Percentiles rank a stretch among this genome's conserved stretches.
These are phyloP conservation scores for Mycena epipterygia DNA, from an alignment of 768 basidiomycete genomes.

Conservation along the genomic window DNA sequence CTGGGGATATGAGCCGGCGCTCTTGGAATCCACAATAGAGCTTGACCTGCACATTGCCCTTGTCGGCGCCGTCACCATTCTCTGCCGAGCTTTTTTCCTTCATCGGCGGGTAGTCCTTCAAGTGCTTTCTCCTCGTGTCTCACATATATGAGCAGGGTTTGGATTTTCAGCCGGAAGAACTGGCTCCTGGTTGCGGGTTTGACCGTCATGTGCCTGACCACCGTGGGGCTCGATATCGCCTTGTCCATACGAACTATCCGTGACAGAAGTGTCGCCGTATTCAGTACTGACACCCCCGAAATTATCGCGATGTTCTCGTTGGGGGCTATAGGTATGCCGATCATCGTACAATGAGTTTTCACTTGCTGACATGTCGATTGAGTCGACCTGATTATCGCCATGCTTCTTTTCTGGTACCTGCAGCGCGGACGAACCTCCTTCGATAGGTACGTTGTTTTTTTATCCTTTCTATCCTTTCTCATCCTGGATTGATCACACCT, in stretches of 20 bases:
- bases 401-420: constrained; percentile 32
- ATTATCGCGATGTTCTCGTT: constrained; percentile 17
- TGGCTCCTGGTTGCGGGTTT: constrained; percentile 8
- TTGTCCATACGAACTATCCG: neutral
- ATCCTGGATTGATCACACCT: neutral
- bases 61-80: constrained; percentile 26
- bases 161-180: constrained; percentile 31
- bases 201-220: constrained; percentile 10
- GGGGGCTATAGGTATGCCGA: constrained; percentile 13
- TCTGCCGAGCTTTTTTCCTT: constrained; percentile 37
- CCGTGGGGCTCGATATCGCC: constrained; percentile 18
- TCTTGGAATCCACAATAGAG: constrained; percentile 16
- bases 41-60: constrained; percentile 34
- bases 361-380: neutral
- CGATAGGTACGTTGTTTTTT: neutral
- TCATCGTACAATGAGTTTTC: neutral
- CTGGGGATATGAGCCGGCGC: constrained; percentile 30
- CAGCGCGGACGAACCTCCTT: constrained; percentile 13
- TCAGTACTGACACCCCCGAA: neutral
- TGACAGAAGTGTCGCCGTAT: neutral
- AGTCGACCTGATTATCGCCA: constrained; percentile 33
- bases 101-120: constrained; percentile 19
- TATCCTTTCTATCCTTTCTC: neutral
- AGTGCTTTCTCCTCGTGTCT: neutral
- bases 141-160: constrained; percentile 22